These are phyloP conservation scores for Vigna radiata DNA, from an alignment of 306 rosid species.

Conservation along the genomic window DNA sequence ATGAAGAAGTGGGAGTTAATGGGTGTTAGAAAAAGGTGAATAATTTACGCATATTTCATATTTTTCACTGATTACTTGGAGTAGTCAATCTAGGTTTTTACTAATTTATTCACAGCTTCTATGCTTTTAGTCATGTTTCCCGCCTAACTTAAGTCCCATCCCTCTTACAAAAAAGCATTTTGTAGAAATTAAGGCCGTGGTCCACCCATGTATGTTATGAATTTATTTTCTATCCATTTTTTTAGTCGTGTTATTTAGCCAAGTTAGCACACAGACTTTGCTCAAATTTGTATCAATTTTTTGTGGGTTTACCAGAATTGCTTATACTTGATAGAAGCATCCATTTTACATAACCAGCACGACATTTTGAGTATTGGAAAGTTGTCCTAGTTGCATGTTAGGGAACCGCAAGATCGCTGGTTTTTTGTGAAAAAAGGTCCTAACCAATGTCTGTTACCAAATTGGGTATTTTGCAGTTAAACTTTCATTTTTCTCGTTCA, in stretches of 20 bases:
- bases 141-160: background rate
- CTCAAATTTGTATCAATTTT: background rate
- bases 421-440: background rate
- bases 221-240: background rate
- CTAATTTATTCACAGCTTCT: background rate
- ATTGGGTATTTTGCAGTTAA: too few species aligned
- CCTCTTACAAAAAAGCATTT: background rate
- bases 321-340: background rate
- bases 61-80: background rate
- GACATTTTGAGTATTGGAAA: background rate
- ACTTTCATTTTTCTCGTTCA: too few species aligned
- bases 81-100: constrained; percentile 9
- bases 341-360: background rate
- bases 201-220: background rate
- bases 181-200: background rate
- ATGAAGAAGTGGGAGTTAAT: constrained; percentile 34
- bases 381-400: background rate
- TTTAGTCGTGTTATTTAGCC: background rate
- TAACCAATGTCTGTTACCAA: too few species aligned
- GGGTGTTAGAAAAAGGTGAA: constrained; percentile 5
- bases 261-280: background rate
- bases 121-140: background rate
- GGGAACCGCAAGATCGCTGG: too few species aligned
- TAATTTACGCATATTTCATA: background rate
- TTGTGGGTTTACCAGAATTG: background rate